These are phyloP conservation scores for Cladophialophora psammophila DNA, from an alignment of 2,329 filamentous ascomycete genomes.

Conservation along the genomic window DNA sequence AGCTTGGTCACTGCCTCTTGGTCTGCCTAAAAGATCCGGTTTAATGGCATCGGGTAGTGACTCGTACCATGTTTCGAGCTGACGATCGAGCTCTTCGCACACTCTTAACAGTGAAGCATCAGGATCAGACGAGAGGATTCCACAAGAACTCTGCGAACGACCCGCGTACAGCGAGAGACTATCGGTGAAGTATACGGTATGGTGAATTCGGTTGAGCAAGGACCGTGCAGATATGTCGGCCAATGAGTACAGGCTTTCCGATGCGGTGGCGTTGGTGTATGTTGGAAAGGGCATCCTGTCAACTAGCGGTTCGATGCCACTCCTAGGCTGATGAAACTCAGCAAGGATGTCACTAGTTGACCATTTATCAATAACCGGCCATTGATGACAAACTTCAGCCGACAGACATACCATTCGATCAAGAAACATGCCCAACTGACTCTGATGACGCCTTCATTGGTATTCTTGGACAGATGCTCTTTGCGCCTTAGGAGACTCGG, in stretches of 20 bases:
- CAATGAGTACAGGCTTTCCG: constrained; percentile 14
- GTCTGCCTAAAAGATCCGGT: constrained; percentile 10
- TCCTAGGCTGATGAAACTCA: constrained; percentile 24
- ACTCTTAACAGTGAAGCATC: constrained; percentile 13
- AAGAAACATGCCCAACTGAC: constrained; percentile 20
- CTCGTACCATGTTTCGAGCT: constrained; percentile 19
- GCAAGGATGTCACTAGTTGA: constrained; percentile 19
- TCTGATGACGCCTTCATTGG: constrained; percentile 12
- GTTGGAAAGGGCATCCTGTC: constrained; percentile 20
- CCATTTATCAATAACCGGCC: constrained; percentile 4
- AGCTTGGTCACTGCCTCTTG: constrained; percentile 10
- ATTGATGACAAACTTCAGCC: background rate
- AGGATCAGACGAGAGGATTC: constrained; percentile 3
- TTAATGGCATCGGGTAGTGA: constrained; percentile 9
- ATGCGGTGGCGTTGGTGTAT: constrained; percentile 4
- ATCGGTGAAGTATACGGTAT: constrained; percentile 21
- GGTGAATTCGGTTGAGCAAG: constrained; percentile 17
- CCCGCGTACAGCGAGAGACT: constrained; percentile 8
- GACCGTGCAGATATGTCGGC: constrained; percentile 23
- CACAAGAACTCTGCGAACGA: background rate
- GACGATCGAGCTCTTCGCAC: constrained; percentile 17
- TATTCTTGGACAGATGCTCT: background rate
- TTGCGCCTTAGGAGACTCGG: background rate
- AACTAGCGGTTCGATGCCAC: constrained; percentile 21
- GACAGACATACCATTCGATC: constrained; percentile 19